Evolutionary conservation across 345 rosid genomes (phyloP), one percentile per base, ranked within the genome.

Genomic region (Salix dunnii): DNA sequence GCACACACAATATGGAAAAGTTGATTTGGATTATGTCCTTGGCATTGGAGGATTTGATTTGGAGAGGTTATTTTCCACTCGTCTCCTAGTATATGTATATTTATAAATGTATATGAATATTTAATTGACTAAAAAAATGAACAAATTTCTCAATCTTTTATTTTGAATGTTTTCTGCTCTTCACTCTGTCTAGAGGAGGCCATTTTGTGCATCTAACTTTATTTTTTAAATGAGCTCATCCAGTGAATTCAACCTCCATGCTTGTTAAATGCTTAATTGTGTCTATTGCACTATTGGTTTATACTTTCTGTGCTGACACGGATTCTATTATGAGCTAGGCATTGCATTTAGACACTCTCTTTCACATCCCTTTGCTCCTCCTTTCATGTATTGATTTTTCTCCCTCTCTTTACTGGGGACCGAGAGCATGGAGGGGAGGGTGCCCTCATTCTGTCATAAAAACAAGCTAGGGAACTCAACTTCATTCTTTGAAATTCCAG

Each of bases 31-130:
- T 75, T 93, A 91, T 85, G 98, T 93, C 85, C 97, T 95, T 86
- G 97, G 99, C 64, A 90, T 95, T 84, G 96, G 99, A 72, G 99
- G 99, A 83, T 95, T 93, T 87, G 97, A 95, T 87, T 82, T 95
- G 77, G 99, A 91, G 84, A 90, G 99, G 97, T 95, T 76, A 73
- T 68, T 48, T 83, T 83, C 70, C 68, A 36, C 63, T 33, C 33
- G 17, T 61, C 78, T 23, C 63, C 74, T 72, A 42, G 43, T 77
- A 72, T 28, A 53, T 74, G 46, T 55, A 67, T 73, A 81, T 71
- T 70, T n/a, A 11, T 31, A 70, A 13, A 46, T 74, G 46, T 49
- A 67, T 77, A 79, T 71, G 72, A 27, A 11, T 43, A 70, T 46
- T 66, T 35, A 21, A 51, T 20, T 20, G 58, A 18, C 51, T 21